Base-by-base conservation (phyloP, 1,139 yeast species). In the Protomyces arabidopsidicola region DNA sequence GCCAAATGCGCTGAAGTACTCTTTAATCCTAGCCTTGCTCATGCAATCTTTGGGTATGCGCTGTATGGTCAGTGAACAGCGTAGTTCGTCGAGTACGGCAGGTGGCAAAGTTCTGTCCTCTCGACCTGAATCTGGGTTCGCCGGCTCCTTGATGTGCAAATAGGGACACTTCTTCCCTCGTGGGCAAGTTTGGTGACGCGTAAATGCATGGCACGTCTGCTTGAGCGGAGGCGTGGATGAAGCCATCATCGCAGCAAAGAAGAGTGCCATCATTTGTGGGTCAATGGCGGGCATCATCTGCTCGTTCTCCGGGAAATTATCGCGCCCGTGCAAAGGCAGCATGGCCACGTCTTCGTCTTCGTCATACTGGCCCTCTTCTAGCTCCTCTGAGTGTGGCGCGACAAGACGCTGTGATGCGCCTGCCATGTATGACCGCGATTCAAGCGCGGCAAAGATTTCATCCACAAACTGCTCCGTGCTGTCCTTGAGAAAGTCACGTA, bases 1-100 rank as follows among this genome's bases (percentile, higher is more conserved):
- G 9, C 83, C 84, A 69, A 80, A 80, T 66, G 74, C 69, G 16
- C 73, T 68, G 67, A 80, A 80, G 67, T 74, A 79, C n/a, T 69
- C 70, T 24, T 73, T 69, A 1, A 81, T 53, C 1, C 68, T 67
- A 12, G 65, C 70, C 63, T 77, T 79, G 62, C 75, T 72, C 45
- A 79, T 72, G 66, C 76, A 73, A 42, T 79, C 82, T 1, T 68
- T 69, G 2, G 84, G 84, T 12, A 80, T 64, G 55, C 76, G 75
- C 48, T 81, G 81, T 5, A 81, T 76, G 3, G 80, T 24, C 6
- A 24, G 31, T 24, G 31, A 24, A 24, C 31, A 24, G 31, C 31
- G 31, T 24, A 24, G 31, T 24, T 24, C 31, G 6, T 24, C 6
- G 6, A 24, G 31, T 6, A 24, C 31, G 39, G 51, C 35, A 58